phyloP scores from a whole-genome alignment of 2,329 filamentous ascomycete species.

The Ophiostoma angusticollis region DNA sequence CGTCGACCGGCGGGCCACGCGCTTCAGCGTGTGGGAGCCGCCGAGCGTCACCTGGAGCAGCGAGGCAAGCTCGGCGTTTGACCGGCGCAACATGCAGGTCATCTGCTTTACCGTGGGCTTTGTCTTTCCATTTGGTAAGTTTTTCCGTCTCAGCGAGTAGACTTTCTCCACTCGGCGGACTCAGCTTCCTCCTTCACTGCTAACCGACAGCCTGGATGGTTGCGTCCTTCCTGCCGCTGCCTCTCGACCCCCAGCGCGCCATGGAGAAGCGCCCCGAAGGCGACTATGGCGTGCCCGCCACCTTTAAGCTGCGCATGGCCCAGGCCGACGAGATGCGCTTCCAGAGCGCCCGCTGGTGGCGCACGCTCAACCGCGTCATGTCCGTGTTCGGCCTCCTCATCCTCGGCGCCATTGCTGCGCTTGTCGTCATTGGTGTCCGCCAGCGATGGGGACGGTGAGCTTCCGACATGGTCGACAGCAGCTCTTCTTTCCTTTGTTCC shows the following conservation, averaged over 20 bases:
- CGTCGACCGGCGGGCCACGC: constrained; percentile 45
- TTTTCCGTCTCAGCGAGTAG: too few relatives aligned
- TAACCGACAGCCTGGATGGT: constrained; percentile 54
- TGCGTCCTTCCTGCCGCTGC: constrained; percentile 61
- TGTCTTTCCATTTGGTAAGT: constrained; percentile 57
- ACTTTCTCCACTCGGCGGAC: too few relatives aligned
- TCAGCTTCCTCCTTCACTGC: constrained; percentile 8
- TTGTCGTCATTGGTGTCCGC: constrained; percentile 38
- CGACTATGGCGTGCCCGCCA: constrained; percentile 25
- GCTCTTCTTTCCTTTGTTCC: too few relatives aligned
- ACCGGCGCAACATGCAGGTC: constrained; percentile 60
- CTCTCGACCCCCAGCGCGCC: constrained; percentile 38
- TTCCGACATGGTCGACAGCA: neutral
- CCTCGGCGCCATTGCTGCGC: constrained; percentile 37
- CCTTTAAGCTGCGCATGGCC: constrained; percentile 22
- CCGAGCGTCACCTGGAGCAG: constrained; percentile 55
- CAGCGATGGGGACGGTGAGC: constrained; percentile 30
- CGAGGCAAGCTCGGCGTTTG: constrained; percentile 42
- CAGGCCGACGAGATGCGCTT: constrained; percentile 32
- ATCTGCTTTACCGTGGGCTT: constrained; percentile 66
- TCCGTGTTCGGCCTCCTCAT: constrained; percentile 42
- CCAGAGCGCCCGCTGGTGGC: constrained; percentile 46
- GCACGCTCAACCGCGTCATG: constrained; percentile 46
- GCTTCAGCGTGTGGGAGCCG: constrained; percentile 57
- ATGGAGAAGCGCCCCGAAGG: constrained; percentile 36